Evolutionary conservation across 164 flowering plant species (phyloP).

Genomic region (Houttuynia cordata): DNA sequence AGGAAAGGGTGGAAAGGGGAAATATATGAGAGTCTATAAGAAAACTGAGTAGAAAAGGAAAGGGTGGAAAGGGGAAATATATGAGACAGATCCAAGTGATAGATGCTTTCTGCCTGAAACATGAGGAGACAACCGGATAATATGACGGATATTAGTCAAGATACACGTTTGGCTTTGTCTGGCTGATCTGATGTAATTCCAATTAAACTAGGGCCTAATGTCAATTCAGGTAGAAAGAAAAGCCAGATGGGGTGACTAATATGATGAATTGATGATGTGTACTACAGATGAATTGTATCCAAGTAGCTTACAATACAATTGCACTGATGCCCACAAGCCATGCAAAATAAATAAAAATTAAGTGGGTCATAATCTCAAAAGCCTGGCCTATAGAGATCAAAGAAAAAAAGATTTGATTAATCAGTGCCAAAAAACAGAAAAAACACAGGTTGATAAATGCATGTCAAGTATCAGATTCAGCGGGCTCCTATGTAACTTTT

Average conservation of each 20-base stretch:
- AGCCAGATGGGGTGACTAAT: neutral
- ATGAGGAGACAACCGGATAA: neutral
- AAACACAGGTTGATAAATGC: too few relatives aligned
- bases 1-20: too few relatives aligned
- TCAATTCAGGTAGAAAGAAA: neutral
- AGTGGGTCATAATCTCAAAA: too few relatives aligned
- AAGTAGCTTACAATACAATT: too few relatives aligned
- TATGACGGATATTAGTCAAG: neutral
- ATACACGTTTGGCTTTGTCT: neutral
- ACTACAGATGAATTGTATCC: neutral
- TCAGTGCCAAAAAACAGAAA: too few relatives aligned
- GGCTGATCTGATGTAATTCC: neutral
- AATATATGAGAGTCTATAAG: neutral
- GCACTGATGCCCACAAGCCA: too few relatives aligned
- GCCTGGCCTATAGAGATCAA: too few relatives aligned
- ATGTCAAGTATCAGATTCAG: too few relatives aligned
- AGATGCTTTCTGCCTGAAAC: neutral
- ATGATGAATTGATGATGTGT: neutral
- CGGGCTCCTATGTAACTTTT: too few relatives aligned
- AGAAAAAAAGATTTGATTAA: too few relatives aligned
- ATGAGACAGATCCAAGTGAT: neutral
- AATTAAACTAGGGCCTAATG: neutral
- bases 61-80: neutral
- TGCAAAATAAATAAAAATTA: too few relatives aligned
- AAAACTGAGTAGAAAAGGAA: neutral